These are phyloP conservation scores for Apiospora pterosperma DNA, from an alignment of 2,329 filamentous ascomycete species.

Conservation along the genomic window DNA sequence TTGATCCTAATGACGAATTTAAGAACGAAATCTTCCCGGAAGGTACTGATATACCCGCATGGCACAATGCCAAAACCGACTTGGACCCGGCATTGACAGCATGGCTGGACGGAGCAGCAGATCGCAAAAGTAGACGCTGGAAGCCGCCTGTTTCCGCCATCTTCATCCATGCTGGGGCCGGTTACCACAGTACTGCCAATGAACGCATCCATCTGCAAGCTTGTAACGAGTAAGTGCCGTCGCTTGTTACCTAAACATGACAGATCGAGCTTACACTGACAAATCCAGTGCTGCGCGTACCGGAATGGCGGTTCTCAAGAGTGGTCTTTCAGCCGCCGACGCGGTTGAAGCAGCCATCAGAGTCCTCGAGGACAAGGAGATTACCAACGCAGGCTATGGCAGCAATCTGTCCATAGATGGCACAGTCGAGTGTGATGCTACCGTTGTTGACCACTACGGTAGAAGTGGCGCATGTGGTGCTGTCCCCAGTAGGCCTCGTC, in stretches of 20 bases:
- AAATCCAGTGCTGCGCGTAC: slow-evolving; percentile 70
- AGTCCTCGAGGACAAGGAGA: slow-evolving; percentile 86
- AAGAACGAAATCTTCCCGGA: neutral
- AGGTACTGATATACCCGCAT: neutral
- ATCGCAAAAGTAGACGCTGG: slow-evolving; percentile 32
- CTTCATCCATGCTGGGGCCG: slow-evolving; percentile 93
- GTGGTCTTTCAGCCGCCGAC: slow-evolving; percentile 77
- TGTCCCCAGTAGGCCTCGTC: slow-evolving; percentile 67
- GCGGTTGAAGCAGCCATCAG: slow-evolving; percentile 88
- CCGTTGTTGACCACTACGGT: slow-evolving; percentile 85
- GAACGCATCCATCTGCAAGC: slow-evolving; percentile 80
- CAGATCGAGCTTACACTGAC: slow-evolving; percentile 1
- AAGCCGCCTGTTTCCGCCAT: slow-evolving; percentile 57
- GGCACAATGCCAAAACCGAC: neutral
- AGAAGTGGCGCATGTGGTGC: slow-evolving; percentile 92
- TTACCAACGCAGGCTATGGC: slow-evolving; percentile 94
- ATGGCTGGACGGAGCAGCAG: slow-evolving; percentile 36
- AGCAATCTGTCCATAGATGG: slow-evolving; percentile 93
- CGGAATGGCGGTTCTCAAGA: slow-evolving; percentile 77
- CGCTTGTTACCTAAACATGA: neutral
- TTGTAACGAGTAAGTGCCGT: slow-evolving; percentile 72
- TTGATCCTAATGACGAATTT: neutral
- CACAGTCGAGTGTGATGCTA: slow-evolving; percentile 90
- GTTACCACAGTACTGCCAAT: slow-evolving; percentile 86
- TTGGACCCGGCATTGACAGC: slow-evolving; percentile 5